phyloP scores from a whole-genome alignment of 2,329 filamentous ascomycete genomes.

The Alternaria atra region DNA sequence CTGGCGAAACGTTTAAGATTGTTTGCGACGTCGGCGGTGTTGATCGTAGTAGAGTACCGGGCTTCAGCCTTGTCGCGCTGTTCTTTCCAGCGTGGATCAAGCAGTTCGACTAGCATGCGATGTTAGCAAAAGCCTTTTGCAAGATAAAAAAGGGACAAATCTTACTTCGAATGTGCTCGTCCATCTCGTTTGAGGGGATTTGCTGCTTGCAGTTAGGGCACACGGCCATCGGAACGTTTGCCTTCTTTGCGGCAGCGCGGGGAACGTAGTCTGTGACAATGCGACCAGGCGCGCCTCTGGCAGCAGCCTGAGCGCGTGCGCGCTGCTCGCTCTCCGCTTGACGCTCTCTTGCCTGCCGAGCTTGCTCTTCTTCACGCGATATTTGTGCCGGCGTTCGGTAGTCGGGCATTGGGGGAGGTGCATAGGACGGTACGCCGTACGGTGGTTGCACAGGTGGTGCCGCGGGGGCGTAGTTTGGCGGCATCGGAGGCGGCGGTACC shows the following conservation, averaged over 20 bases:
- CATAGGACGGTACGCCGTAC: conserved; percentile 34
- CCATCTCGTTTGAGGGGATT: conserved; percentile 85
- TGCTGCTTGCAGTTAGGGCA: conserved; percentile 95
- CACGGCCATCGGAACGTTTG: conserved; percentile 72
- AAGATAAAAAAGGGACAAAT: conserved; percentile 10
- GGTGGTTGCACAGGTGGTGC: conserved; percentile 41
- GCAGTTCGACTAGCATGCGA: conserved; percentile 72
- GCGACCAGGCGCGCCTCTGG: conserved; percentile 73
- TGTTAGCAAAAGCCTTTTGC: conserved; percentile 48
- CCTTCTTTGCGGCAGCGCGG: conserved; percentile 76
- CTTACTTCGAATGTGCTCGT: conserved; percentile 89
- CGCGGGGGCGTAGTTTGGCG: conserved; percentile 39
- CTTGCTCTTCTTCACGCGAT: conserved; percentile 52
- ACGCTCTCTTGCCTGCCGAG: conserved; percentile 49
- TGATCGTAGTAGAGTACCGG: conserved; percentile 85
- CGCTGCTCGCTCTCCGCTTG: conserved; percentile 66
- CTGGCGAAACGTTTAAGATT: conserved; percentile 95
- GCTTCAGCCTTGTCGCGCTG: conserved; percentile 89
- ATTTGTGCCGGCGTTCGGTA: conserved; percentile 44
- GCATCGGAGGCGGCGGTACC: conserved; percentile 38
- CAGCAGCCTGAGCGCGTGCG: conserved; percentile 81
- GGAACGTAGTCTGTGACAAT: conserved; percentile 95
- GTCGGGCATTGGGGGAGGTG: conserved; percentile 35
- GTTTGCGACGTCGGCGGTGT: conserved; percentile 85
- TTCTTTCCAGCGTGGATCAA: conserved; percentile 95